phyloP scores from a whole-genome alignment of 2,329 filamentous ascomycete species.

The Neofusicoccum cordaticola region DNA sequence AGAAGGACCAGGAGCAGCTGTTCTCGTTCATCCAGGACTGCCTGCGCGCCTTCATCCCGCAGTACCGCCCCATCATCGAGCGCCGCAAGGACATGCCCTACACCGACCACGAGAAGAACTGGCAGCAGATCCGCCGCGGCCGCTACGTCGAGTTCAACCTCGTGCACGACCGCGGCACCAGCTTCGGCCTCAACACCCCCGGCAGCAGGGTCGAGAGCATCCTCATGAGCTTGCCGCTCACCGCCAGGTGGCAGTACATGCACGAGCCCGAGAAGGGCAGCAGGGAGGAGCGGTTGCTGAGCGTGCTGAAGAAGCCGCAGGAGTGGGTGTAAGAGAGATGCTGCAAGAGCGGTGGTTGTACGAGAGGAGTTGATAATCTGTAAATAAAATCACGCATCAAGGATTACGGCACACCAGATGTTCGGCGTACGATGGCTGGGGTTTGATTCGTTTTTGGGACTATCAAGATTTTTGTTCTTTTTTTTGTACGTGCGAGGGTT shows the following conservation, averaged over 20 bases:
- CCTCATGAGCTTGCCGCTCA: constrained; percentile 91
- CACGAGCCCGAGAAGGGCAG: constrained; percentile 73
- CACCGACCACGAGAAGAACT: constrained; percentile 81
- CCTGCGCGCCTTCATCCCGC: constrained; percentile 81
- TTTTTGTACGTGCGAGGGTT: too few relatives aligned
- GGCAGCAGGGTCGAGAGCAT: constrained; percentile 93
- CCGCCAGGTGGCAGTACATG: constrained; percentile 95
- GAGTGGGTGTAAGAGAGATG: constrained; percentile 48
- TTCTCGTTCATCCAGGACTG: constrained; percentile 88
- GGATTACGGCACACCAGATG: too few relatives aligned
- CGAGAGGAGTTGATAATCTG: too few relatives aligned
- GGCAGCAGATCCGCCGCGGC: constrained; percentile 94
- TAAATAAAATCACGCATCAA: too few relatives aligned
- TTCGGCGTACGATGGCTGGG: too few relatives aligned
- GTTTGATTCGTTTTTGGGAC: too few relatives aligned
- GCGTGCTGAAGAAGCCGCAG: constrained; percentile 62
- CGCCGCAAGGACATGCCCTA: constrained; percentile 89
- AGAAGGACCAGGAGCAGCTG: constrained; percentile 82
- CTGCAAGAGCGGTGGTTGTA: too few relatives aligned
- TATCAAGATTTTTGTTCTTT: too few relatives aligned
- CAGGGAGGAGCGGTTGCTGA: constrained; percentile 75
- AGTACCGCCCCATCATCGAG: constrained; percentile 85
- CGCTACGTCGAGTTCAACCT: constrained; percentile 98
- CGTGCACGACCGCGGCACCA: constrained; percentile 91
- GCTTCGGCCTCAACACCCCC: constrained; percentile 90